Evolutionary conservation across 306 rosid species (phyloP).

Genomic region (Citrullus mucosospermus): DNA sequence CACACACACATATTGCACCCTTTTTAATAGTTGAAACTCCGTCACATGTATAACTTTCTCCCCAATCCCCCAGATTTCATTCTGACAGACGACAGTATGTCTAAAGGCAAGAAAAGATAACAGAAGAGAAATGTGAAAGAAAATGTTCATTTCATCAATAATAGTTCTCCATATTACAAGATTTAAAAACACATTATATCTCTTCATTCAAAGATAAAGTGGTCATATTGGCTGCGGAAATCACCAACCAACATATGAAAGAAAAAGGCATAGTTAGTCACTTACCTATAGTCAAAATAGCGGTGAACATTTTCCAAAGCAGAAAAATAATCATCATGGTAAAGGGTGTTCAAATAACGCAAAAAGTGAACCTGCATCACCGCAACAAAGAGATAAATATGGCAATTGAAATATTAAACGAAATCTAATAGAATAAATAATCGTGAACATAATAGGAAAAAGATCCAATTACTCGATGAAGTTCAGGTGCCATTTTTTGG

Average conservation of each 20-base stretch:
- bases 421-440: not conserved
- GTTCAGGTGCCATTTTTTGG: constrained; percentile 85
- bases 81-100: not conserved
- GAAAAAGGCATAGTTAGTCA: not conserved
- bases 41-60: not conserved
- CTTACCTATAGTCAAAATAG: constrained; percentile 92
- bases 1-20: not conserved
- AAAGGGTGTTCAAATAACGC: constrained; percentile 69
- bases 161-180: not conserved
- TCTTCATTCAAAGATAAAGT: not conserved
- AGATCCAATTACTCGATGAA: constrained; percentile 58
- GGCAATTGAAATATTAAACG: not conserved
- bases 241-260: not conserved
- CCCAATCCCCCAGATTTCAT: not conserved
- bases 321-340: constrained; percentile 70
- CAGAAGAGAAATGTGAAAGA: not conserved
- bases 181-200: not conserved
- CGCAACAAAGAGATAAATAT: not conserved
- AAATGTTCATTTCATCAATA: not conserved
- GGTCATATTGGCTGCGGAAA: not conserved
- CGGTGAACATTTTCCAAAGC: constrained; percentile 86
- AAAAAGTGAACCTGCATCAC: constrained; percentile 73
- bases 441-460: not conserved
- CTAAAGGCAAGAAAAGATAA: not conserved
- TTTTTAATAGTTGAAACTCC: not conserved